phyloP scores from a whole-genome alignment of 2,329 filamentous ascomycete species.

The Aspergillus viridinutans region DNA sequence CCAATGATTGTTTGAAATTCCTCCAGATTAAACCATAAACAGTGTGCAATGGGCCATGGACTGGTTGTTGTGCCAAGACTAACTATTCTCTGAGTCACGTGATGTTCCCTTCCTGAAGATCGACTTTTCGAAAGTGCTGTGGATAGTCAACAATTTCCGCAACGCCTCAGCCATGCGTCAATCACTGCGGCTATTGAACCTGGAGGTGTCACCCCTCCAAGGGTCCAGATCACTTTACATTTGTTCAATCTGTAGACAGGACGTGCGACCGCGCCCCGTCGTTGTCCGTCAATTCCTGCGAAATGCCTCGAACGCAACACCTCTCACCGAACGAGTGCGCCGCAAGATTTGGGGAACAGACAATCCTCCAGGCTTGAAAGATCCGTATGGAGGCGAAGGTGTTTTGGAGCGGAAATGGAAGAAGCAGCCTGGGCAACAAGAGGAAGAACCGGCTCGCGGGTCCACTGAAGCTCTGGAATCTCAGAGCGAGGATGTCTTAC shows the following conservation, averaged over 20 bases:
- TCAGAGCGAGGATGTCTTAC: constrained; percentile 8
- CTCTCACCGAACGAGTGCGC: constrained; percentile 45
- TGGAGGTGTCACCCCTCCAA: constrained; percentile 30
- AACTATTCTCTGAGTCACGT: constrained; percentile 21
- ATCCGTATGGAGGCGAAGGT: constrained; percentile 45
- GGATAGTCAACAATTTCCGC: constrained; percentile 2
- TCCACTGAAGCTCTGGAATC: constrained; percentile 10
- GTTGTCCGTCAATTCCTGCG: constrained; percentile 32
- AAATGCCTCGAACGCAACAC: constrained; percentile 31
- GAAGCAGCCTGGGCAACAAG: constrained; percentile 12
- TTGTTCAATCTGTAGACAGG: constrained; percentile 39
- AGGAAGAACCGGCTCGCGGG: constrained; percentile 10
- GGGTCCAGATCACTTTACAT: constrained; percentile 30
- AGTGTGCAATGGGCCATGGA: not conserved
- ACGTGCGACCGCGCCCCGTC: constrained; percentile 29
- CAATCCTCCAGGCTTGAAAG: constrained; percentile 44
- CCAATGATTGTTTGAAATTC: constrained; percentile 9
- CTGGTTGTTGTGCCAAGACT: not conserved
- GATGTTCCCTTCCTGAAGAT: constrained; percentile 6
- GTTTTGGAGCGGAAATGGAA: constrained; percentile 26
- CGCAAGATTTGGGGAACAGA: constrained; percentile 49
- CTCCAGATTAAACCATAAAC: not conserved
- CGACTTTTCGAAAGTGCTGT: constrained; percentile 15
- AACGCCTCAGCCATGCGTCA: constrained; percentile 33
- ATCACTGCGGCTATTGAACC: constrained; percentile 33